Evolutionary conservation across 1,284 basidiomycete species (phyloP), one percentile per base, ranked within the genome.

Genomic region (Meira nashicola): DNA sequence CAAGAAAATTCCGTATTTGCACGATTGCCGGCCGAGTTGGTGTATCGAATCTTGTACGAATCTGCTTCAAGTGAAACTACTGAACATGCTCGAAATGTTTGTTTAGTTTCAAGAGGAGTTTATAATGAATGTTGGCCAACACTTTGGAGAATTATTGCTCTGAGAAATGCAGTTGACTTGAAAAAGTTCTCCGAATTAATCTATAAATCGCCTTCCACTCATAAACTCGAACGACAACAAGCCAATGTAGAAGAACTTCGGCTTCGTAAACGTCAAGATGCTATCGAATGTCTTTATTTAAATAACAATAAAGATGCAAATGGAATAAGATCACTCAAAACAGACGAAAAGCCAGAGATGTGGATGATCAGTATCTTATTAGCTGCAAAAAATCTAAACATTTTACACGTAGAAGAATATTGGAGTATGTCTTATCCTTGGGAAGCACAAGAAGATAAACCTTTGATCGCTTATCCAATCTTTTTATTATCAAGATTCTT

Each of bases 371-470:
- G 17, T n/a, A 39, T 53, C 19, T 33, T 53, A 25, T 28, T 41
- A 12, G 50, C 38, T 5, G 50, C 50, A 5, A 53, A 25, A 33
- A 41, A 39, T 39, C 50, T 53, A 2, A 15, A 23, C 12, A 23
- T 25, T 7, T 21, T 48, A 23, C 50, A 53, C 50, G 28, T 53
- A 3, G 50, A 53, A 41, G 50, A 53, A 25, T 53, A 39, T 25
- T 53, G 50, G 50, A 39, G 38, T 23, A 25, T 53, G 14, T 39
- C 37, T 2, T 23, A 28, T 25, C 23, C 21, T 5, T 53, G 50
- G 50, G 50, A 53, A 19, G 23, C 50, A 25, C 50, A 53, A 23
- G 39, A 41, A 19, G 50, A 53, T 14, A 53, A 41, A 15, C 50
- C 50, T 2, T 19, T 53, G 14, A 14, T 53, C 7, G 50, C 50